phyloP scores from a whole-genome alignment of 345 rosid species.

The Raphanus sativus region DNA sequence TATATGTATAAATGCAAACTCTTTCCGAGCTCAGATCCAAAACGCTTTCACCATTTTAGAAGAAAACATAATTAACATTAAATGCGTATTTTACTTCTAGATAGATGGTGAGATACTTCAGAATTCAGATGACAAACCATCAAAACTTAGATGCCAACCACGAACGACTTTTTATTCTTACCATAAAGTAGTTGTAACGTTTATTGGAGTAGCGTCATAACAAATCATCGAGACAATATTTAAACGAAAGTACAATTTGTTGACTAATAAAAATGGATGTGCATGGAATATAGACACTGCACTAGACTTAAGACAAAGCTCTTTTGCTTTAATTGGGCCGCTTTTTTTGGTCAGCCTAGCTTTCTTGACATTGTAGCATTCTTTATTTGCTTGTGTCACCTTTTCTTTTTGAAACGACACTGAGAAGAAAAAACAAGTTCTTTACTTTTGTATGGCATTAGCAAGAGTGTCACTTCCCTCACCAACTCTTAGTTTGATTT shows the following conservation, averaged over 20 bases:
- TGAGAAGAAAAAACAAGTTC: neutral
- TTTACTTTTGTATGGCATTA: neutral
- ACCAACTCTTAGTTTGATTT: slow-evolving; percentile 31
- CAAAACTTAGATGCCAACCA: neutral
- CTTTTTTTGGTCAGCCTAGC: slow-evolving; percentile 4
- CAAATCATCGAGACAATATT: neutral
- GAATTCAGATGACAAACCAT: neutral
- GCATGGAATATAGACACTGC: slow-evolving; percentile 19
- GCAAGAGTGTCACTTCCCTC: slow-evolving; percentile 24
- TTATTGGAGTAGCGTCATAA: neutral
- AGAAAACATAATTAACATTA: neutral
- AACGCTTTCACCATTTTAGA: neutral
- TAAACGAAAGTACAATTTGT: slow-evolving; percentile 17
- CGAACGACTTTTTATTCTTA: neutral
- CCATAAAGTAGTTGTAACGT: neutral
- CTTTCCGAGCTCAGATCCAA: neutral
- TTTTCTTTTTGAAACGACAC: neutral
- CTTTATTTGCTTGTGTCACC: slow-evolving; percentile 1
- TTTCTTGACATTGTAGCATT: slow-evolving; percentile 16
- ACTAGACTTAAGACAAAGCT: neutral
- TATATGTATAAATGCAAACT: neutral
- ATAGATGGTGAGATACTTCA: neutral
- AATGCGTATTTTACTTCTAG: neutral
- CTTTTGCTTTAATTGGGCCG: slow-evolving; percentile 1
- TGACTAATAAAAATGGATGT: slow-evolving; percentile 1